Evolutionary conservation across 495 filamentous ascomycete species (phyloP), one percentile per base, ranked within the genome.

Genomic region (Cercophora sp.): DNA sequence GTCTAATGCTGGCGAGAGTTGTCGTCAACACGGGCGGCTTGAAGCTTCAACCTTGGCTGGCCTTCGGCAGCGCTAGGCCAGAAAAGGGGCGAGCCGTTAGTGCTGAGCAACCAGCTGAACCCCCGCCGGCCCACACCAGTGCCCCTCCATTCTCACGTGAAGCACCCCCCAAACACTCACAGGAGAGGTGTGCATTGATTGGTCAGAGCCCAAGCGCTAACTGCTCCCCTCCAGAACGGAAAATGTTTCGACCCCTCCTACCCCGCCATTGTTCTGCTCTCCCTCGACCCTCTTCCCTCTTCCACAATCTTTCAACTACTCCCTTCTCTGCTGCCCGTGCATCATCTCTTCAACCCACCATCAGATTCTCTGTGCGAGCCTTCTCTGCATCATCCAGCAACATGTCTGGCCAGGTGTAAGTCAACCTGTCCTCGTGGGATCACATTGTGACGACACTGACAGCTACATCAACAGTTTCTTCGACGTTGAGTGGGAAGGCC

Each of bases 401-500:
- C 54, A 67, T 62, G 63, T 56, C 59, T 40, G 34, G 47, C 54
- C 54, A 64, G 32, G 67, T 60, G 66, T 70, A 47, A 67, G 70
- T 56, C 20, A 8, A 24, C 27, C 27, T 18, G 20, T 24, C 57
- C 8, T 8, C 11, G 2, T 10, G n/a, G 13, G 25, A 43, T 23
- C 45, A 31, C 48, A 11, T 42, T 26, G 47, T 60, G 11, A 58
- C 52, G n/a, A 8, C 20, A 18, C 19, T 29, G 15, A 11, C 31
- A 37, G n/a, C n/a, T n/a, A n/a, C n/a, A n/a, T n/a, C 15, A 23
- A 29, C 34, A 70, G 67, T 47, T 72, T 51, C 56, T 65, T 72
- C 51, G 63, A 72, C 13, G 59, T 86, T 53, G 64, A 72, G 56
- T 88, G 85, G 85, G 72, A 78, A 56, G 85, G 84, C 32, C 85